Evolutionary conservation across 495 filamentous ascomycete species (phyloP).

Genomic region (Aspergillus campestris): DNA sequence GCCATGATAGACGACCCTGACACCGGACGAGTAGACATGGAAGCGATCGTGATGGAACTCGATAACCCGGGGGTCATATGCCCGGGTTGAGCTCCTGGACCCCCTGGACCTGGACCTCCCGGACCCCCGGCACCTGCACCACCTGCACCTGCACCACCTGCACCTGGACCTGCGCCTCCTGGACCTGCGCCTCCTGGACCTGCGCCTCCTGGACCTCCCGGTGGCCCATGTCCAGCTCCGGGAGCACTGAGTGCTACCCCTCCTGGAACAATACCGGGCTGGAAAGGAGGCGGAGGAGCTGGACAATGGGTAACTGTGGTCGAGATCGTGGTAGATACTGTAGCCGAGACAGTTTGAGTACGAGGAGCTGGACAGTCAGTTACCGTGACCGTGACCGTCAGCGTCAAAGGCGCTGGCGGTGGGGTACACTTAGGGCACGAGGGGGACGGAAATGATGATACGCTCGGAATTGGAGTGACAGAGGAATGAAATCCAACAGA

Average conservation of each 20-base stretch:
- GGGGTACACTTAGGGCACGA: slow-evolving; percentile 1
- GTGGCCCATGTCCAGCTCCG: slow-evolving; percentile 1
- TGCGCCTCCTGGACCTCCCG: slow-evolving; percentile 3
- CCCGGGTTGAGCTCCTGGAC: not conserved
- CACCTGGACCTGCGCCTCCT: slow-evolving; percentile 1
- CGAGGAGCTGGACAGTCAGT: not conserved
- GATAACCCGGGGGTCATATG: too few relatives aligned
- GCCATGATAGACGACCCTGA: too few relatives aligned
- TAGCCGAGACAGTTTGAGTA: slow-evolving; percentile 2
- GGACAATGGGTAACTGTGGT: too few relatives aligned
- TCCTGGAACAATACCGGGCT: not conserved
- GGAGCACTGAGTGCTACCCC: not conserved
- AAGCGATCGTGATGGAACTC: not conserved
- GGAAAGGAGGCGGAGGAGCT: not conserved
- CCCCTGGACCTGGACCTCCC: too few relatives aligned
- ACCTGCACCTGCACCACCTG: not conserved
- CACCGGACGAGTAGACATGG: too few relatives aligned
- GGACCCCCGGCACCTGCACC: not conserved
- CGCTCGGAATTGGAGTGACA: too few relatives aligned
- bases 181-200: slow-evolving; percentile 1
- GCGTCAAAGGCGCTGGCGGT: not conserved
- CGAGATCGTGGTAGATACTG: not conserved
- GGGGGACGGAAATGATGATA: not conserved
- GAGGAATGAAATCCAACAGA: too few relatives aligned
- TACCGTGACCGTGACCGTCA: not conserved